Base-by-base conservation (phyloP, 371 early-diverging fungal species). In the Lichtheimia corymbifera region DNA sequence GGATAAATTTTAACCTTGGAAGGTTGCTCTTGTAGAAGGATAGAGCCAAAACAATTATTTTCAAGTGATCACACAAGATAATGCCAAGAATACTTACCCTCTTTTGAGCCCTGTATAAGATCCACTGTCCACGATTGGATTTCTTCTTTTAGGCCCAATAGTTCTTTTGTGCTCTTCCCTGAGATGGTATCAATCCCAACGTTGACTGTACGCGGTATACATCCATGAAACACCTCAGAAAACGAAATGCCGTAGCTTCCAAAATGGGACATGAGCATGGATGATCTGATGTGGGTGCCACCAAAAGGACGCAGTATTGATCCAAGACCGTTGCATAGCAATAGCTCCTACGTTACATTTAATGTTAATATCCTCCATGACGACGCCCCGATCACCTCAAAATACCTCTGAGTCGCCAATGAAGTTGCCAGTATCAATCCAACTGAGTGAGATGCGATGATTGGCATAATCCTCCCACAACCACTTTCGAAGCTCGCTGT, bases 381-480 rank as follows among this genome's bases (percentile, higher is more conserved):
- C 61, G 77, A 83, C 18, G 91, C 91, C 61, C 73, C 88, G 0
- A 61, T 83, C 17, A 85, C 87, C 1, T 13, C 0, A 18, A n/a
- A n/a, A 1, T 22, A 47, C 47, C 47, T 47, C 18, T 12, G 47
- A n/a, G 22, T 47, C 17, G 47, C 18, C 22, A 47, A 18, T 22
- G 17, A 47, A 47, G 18, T 1, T 18, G n/a, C 47, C 47, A 14
- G 59, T 59, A 41, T 61, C 50, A 13, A 61, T 49, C 53, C 53
- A 54, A 43, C 55, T 61, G 27, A 61, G 41, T 3, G 61, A 61
- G 5, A 61, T 61, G 25, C 61, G 54, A 40, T 45, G 35, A 42
- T 61, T 47, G 22, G 54, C 51, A 25, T 49, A 61, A 35, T 47
- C 47, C 9, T 61, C 61, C 61, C 61, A 61, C 0, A 61, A 40